Evolutionary conservation across 2,329 filamentous ascomycete species (phyloP).

Genomic region (Fusarium armeniacum): DNA sequence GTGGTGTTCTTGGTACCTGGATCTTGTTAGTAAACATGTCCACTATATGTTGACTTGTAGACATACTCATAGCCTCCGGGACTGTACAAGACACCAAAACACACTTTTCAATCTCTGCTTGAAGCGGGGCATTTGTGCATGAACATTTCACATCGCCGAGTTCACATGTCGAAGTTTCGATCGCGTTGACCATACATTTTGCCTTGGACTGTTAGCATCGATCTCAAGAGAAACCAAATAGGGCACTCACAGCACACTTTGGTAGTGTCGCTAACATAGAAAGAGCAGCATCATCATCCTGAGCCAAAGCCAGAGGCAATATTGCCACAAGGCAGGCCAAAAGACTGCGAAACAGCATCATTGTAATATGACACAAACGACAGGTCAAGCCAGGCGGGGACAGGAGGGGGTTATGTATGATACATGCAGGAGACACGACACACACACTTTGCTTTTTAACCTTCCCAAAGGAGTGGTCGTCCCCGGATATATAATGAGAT

Average conservation of each 20-base stretch:
- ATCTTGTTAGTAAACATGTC: background rate
- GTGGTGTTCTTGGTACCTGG: conserved; percentile 50
- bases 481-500: conserved; percentile 6
- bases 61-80: conserved; percentile 52
- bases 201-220: conserved; percentile 36
- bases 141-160: conserved; percentile 51
- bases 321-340: background rate
- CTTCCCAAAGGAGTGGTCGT: background rate
- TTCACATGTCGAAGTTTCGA: conserved; percentile 49
- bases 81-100: conserved; percentile 46
- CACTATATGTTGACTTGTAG: background rate
- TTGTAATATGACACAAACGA: background rate
- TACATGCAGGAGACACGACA: background rate
- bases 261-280: conserved; percentile 45
- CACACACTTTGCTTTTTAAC: background rate
- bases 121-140: conserved; percentile 51
- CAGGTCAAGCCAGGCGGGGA: background rate
- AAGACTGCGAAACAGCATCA: conserved; percentile 6
- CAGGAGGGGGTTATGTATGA: background rate
- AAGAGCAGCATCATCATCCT: background rate
- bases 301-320: conserved; percentile 9
- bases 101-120: conserved; percentile 48
- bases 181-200: conserved; percentile 46
- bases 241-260: conserved; percentile 51
- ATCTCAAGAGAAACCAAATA: background rate